phyloP scores from a whole-genome alignment of 192 early-diverging fungal genomes.

The Umbelopsis sp. region DNA sequence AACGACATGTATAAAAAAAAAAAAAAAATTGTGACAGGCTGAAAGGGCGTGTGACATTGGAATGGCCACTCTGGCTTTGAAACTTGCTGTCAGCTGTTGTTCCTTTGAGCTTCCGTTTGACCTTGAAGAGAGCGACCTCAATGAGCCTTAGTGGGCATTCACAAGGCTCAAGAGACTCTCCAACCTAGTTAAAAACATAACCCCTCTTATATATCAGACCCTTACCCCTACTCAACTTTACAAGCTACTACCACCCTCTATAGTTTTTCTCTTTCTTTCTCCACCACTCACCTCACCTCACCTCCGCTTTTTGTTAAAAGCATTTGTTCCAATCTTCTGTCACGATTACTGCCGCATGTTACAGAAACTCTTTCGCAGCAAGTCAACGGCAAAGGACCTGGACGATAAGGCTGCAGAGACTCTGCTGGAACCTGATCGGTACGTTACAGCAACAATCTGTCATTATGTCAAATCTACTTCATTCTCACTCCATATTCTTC shows the following conservation, averaged over 20 bases:
- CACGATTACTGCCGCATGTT: slow-evolving; percentile 23
- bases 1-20: not conserved
- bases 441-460: slow-evolving; percentile 20
- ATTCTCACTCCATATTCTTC: not conserved
- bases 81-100: slow-evolving; percentile 12
- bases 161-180: slow-evolving; percentile 20
- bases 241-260: not conserved
- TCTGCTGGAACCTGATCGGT: slow-evolving; percentile 36
- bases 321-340: not conserved
- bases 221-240: slow-evolving; percentile 3
- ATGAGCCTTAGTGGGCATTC: slow-evolving; percentile 19
- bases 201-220: not conserved
- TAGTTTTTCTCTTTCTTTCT: too few relatives aligned
- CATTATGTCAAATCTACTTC: slow-evolving; percentile 2
- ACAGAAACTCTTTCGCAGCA: slow-evolving; percentile 36
- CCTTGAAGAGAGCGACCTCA: slow-evolving; percentile 4
- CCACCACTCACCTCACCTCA: not conserved
- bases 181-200: slow-evolving; percentile 5
- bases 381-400: slow-evolving; percentile 23
- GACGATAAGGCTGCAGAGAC: slow-evolving; percentile 26
- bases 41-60: slow-evolving; percentile 1
- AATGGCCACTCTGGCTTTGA: slow-evolving; percentile 7
- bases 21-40: not conserved
- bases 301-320: not conserved
- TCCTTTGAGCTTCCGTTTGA: not conserved